These are phyloP conservation scores for Anthoceros angustus DNA, from an alignment of 225 moss, liverwort and hornwort genomes.

Conservation along the genomic window DNA sequence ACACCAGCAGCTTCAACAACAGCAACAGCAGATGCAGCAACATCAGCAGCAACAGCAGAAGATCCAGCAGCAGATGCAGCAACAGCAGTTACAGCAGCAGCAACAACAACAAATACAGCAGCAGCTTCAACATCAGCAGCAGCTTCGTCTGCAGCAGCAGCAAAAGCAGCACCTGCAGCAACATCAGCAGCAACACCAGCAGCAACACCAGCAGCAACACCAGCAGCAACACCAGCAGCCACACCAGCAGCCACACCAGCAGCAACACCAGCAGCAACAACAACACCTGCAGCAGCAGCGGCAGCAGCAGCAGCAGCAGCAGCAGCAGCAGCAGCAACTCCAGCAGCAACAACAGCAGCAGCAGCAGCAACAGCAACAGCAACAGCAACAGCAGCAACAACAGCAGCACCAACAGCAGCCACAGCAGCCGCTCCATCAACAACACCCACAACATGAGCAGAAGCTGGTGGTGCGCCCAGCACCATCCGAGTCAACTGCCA, in stretches of 20 bases:
- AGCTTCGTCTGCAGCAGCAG: not conserved
- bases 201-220: slow-evolving; percentile 7
- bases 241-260: slow-evolving; percentile 11
- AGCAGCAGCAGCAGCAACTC: slow-evolving; percentile 5
- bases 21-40: slow-evolving; percentile 5
- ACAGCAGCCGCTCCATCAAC: no score
- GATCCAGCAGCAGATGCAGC: slow-evolving; percentile 14
- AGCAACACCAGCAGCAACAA: slow-evolving; percentile 9
- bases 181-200: slow-evolving; percentile 10
- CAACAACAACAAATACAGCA: slow-evolving; percentile 14
- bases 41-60: slow-evolving; percentile 12
- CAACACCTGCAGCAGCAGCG: slow-evolving; percentile 1
- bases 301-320: slow-evolving; percentile 1
- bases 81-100: slow-evolving; percentile 15
- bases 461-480: no score
- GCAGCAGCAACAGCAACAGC: no score
- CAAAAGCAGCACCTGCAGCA: slow-evolving; percentile 6
- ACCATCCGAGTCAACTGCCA: slow-evolving; percentile 47
- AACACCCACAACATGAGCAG: no score
- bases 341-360: slow-evolving; percentile 5
- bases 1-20: slow-evolving; percentile 2
- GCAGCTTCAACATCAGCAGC: slow-evolving; percentile 10
- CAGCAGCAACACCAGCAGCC: slow-evolving; percentile 7
- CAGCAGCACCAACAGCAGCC: slow-evolving; percentile 18
- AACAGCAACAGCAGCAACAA: slow-evolving; percentile 8